Evolutionary conservation across 495 filamentous ascomycete genomes (phyloP).

Genomic region (Clohesyomyces aquaticus): DNA sequence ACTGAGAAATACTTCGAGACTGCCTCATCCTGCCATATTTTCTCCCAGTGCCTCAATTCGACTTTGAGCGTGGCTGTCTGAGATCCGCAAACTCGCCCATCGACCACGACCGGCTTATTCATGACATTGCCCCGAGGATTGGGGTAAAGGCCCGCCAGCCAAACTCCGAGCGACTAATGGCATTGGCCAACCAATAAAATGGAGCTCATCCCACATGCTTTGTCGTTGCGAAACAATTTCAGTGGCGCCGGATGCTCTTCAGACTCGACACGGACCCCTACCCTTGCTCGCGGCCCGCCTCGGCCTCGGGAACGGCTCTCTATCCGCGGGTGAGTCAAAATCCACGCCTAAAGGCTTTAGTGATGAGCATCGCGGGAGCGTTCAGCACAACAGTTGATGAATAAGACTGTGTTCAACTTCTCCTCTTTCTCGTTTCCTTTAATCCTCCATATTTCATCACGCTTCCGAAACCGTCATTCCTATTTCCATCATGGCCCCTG

Average conservation of each 20-base stretch:
- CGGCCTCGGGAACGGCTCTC: background rate
- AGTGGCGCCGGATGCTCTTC: background rate
- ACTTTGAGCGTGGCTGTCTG: background rate
- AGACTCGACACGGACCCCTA: background rate
- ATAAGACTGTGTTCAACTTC: background rate
- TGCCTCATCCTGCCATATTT: background rate
- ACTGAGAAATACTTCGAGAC: background rate
- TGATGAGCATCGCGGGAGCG: background rate
- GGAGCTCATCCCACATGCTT: background rate
- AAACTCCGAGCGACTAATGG: background rate
- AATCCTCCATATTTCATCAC: too few relatives aligned
- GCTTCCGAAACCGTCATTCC: background rate
- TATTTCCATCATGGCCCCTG: background rate
- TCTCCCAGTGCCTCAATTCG: background rate
- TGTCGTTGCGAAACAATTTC: background rate
- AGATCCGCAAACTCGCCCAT: background rate
- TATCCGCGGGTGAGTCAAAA: background rate
- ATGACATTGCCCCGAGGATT: too few relatives aligned
- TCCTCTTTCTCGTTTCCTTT: background rate
- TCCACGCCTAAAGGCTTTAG: background rate
- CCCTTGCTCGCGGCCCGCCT: background rate
- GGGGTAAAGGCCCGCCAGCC: background rate
- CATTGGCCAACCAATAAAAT: background rate
- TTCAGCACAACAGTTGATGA: background rate
- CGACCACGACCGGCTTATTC: too few relatives aligned